Evolutionary conservation across 2,329 filamentous ascomycete genomes (phyloP).

Genomic region (Fusarium verticillioides): DNA sequence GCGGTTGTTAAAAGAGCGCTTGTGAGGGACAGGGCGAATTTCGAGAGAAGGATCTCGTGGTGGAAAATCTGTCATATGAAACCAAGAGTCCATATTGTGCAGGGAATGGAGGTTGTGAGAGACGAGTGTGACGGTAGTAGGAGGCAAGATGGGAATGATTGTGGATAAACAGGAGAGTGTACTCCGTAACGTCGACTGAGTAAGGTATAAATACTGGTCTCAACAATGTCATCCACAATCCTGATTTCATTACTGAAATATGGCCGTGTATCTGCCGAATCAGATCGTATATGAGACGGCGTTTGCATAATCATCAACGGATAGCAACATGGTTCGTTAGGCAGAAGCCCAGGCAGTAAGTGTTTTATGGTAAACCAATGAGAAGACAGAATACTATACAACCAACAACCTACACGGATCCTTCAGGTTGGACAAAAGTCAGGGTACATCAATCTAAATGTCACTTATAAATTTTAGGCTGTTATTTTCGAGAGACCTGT

Average conservation of each 20-base stretch:
- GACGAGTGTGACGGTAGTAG: background rate
- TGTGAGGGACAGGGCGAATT: background rate
- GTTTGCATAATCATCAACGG: background rate
- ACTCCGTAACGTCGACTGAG: background rate
- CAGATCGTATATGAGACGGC: background rate
- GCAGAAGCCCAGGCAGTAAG: constrained; percentile 15
- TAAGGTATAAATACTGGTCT: background rate
- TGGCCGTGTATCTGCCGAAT: background rate
- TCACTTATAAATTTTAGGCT: too few species aligned
- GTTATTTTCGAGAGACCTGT: background rate
- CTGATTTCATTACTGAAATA: background rate
- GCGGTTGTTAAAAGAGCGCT: constrained; percentile 9
- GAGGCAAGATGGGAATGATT: background rate
- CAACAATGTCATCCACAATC: background rate
- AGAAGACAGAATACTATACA: background rate
- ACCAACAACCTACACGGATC: background rate
- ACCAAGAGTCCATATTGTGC: background rate
- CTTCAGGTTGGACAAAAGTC: background rate
- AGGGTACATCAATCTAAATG: background rate
- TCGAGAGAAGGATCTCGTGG: constrained; percentile 14
- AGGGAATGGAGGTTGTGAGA: background rate
- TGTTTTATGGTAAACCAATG: constrained; percentile 2
- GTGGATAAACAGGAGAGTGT: background rate
- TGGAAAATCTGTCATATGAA: background rate
- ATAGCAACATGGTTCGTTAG: background rate